Percentiles rank a stretch among this genome's conserved stretches.
Conservation (phyloP, 2,329 filamentous ascomycete genomes). For the Penicillium sp. region DNA sequence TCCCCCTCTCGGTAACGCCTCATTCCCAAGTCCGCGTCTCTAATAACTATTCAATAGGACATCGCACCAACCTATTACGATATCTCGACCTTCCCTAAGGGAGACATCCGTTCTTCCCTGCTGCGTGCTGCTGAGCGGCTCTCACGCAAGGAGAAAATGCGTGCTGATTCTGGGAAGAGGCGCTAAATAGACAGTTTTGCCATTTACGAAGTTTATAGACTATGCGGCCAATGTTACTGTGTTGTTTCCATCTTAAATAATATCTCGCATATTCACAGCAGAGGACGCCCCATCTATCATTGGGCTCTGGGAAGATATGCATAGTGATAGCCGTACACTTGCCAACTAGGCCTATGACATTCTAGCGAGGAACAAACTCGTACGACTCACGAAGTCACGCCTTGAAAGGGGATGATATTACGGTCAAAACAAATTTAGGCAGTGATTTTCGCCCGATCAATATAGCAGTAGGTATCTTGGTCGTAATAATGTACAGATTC, state of each 20-base stretch:
- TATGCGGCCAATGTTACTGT: constrained; percentile 4
- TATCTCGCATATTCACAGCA: not conserved
- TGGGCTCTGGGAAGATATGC: not conserved
- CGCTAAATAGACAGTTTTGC: constrained; percentile 31
- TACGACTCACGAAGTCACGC: not conserved
- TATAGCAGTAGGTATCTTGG: constrained; percentile 2
- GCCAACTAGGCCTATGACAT: not conserved
- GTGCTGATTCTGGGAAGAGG: constrained; percentile 39
- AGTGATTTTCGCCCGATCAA: not conserved
- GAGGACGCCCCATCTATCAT: too few species aligned
- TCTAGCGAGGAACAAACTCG: not conserved
- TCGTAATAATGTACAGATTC: constrained; percentile 22
- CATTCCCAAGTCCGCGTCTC: constrained; percentile 20
- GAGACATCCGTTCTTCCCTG: constrained; percentile 76
- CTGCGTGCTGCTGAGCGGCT: constrained; percentile 61
- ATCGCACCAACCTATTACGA: constrained; percentile 95
- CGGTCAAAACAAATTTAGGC: not conserved
- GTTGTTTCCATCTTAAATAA: not conserved
- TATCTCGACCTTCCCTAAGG: constrained; percentile 77
- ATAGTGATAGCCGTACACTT: not conserved
- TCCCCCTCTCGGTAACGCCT: constrained; percentile 23
- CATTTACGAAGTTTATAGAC: constrained; percentile 22
- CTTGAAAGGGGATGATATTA: not conserved
- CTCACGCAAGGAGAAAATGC: constrained; percentile 58
- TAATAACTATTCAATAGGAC: constrained; percentile 63